Evolutionary conservation across 192 early-diverging fungal species (phyloP).

Genomic region (Entomortierella parvispora): DNA sequence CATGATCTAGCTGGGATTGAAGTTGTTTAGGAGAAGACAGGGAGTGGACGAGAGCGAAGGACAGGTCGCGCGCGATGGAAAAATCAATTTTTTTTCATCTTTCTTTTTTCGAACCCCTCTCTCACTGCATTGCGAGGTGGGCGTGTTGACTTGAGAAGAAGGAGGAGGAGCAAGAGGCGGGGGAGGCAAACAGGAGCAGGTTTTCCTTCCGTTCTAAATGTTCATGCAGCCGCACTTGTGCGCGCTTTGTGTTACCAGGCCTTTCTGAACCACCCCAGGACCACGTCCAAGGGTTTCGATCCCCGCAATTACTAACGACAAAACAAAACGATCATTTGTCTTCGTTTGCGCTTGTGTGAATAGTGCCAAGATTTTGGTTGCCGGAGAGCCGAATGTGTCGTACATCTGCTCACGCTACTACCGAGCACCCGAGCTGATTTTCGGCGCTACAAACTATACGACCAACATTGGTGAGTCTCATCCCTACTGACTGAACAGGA

Average conservation of each 20-base stretch:
- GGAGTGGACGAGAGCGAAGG: neutral
- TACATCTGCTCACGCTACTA: slow-evolving; percentile 99
- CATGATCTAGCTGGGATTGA: slow-evolving; percentile 52
- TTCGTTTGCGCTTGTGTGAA: neutral
- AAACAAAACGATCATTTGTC: neutral
- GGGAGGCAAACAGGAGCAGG: neutral
- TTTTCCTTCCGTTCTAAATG: neutral
- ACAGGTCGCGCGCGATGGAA: neutral
- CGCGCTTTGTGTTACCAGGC: slow-evolving; percentile 32
- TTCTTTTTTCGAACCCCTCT: slow-evolving; percentile 31
- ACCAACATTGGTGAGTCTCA: slow-evolving; percentile 68
- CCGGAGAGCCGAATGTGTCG: slow-evolving; percentile 97
- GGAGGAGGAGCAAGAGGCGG: neutral
- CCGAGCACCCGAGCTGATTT: slow-evolving; percentile 96
- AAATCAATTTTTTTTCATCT: slow-evolving; percentile 4
- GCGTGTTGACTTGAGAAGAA: no score
- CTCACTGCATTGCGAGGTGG: neutral
- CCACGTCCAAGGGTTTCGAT: neutral
- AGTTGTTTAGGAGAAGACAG: slow-evolving; percentile 6
- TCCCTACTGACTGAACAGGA: neutral
- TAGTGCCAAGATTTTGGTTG: slow-evolving; percentile 93
- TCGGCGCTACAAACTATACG: slow-evolving; percentile 94
- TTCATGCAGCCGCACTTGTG: neutral
- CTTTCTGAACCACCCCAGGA: neutral
- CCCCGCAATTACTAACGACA: neutral